Percentiles rank a stretch among this genome's conserved stretches.
Conservation (phyloP, 2,329 filamentous ascomycete genomes). For the Arachnomyces sp. region DNA sequence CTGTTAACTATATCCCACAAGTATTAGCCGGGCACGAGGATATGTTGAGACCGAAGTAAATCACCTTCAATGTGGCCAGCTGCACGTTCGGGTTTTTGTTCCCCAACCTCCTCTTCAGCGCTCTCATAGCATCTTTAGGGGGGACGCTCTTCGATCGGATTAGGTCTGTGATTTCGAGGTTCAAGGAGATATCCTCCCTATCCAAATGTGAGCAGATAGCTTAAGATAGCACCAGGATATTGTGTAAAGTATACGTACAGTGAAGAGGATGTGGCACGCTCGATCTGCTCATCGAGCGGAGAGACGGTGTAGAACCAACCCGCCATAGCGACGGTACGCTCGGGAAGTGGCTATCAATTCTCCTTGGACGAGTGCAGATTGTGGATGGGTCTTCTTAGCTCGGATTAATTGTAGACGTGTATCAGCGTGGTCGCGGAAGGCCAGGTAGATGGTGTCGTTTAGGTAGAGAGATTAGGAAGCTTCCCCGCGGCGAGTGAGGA, state of each 20-base stretch:
- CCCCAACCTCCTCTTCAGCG: constrained; percentile 84
- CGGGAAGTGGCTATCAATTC: no score
- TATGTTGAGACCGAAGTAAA: not conserved
- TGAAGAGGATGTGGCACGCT: constrained; percentile 88
- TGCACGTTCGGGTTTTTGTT: constrained; percentile 98
- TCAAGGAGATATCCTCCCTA: constrained; percentile 92
- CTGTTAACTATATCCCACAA: constrained; percentile 60
- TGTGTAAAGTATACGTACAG: constrained; percentile 51
- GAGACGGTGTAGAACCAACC: constrained; percentile 94
- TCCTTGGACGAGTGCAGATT: no score
- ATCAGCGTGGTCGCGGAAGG: not conserved
- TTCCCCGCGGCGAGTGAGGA: no score
- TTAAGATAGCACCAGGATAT: not conserved
- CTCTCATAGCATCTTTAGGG: constrained; percentile 96
- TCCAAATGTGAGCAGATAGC: constrained; percentile 8
- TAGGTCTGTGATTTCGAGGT: constrained; percentile 95
- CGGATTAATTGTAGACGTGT: no score
- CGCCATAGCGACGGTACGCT: constrained; percentile 59
- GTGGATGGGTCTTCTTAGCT: no score
- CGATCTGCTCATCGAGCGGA: constrained; percentile 93
- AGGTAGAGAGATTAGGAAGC: no score
- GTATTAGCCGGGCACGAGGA: not conserved
- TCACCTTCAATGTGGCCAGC: constrained; percentile 82
- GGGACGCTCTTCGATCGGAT: constrained; percentile 96
- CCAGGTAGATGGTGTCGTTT: not conserved